A percentile compares a stretch with the other conserved stretches of the same genome.
Evolutionary conservation across 108 stramenopile species (phyloP).

Genomic region (Skeletonema marinoi): DNA sequence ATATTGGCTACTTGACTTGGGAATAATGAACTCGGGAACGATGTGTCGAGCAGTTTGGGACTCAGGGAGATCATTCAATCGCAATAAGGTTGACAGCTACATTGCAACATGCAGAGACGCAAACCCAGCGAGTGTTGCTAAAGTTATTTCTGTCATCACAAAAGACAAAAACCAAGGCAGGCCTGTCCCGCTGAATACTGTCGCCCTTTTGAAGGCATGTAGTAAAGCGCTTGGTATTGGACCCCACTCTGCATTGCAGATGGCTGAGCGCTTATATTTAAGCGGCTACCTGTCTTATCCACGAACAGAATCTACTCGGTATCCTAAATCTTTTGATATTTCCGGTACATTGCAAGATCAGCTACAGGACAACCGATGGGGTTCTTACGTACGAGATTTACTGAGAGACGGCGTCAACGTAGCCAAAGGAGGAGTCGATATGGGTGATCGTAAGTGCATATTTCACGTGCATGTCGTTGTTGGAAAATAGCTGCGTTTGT

Average conservation of each 20-base stretch:
- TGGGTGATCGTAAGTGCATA: slow-evolving; percentile 70
- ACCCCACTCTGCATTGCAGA: slow-evolving; percentile 76
- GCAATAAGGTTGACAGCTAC: slow-evolving; percentile 62
- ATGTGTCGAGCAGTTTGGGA: slow-evolving; percentile 74
- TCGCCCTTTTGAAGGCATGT: slow-evolving; percentile 79
- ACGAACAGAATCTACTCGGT: slow-evolving; percentile 80
- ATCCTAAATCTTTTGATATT: slow-evolving; percentile 87
- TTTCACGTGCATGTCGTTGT: slow-evolving; percentile 8
- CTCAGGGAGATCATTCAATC: slow-evolving; percentile 73
- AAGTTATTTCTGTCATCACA: slow-evolving; percentile 63
- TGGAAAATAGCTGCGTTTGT: neutral
- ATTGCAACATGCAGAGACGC: slow-evolving; percentile 56
- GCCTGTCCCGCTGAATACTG: slow-evolving; percentile 83
- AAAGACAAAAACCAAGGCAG: slow-evolving; percentile 89
- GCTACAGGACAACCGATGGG: slow-evolving; percentile 71
- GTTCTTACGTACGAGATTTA: slow-evolving; percentile 69
- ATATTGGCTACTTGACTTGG: slow-evolving; percentile 83
- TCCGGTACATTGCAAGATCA: slow-evolving; percentile 77
- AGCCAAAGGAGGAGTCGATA: slow-evolving; percentile 81
- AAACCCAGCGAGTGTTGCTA: slow-evolving; percentile 38
- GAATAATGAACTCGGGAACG: slow-evolving; percentile 75
- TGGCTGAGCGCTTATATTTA: slow-evolving; percentile 83
- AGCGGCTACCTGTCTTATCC: slow-evolving; percentile 89
- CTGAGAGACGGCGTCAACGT: slow-evolving; percentile 50
- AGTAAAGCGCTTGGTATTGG: slow-evolving; percentile 86